Base-by-base conservation (phyloP, 129 eudicot genomes). In the Chrysanthemum lavandulifolium region DNA sequence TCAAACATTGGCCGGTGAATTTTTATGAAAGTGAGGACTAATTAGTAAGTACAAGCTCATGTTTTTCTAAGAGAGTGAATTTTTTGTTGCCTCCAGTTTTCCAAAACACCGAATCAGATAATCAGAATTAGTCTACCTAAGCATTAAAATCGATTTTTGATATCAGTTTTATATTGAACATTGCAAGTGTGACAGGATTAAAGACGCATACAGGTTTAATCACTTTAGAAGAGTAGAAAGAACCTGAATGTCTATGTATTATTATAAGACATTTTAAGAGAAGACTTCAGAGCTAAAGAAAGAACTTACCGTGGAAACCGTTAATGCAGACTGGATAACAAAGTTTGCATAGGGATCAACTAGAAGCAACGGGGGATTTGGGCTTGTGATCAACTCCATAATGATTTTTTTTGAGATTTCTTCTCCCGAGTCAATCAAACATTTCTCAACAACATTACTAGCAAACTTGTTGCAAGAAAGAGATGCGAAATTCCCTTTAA, bases 381-480 rank as follows among this genome's bases (percentile, higher is more conserved):
- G 80, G 67, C 80, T 79, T n/a, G 61, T 68, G 67, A 90, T 74
- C 76, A 87, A 60, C 83, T 90, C 96, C 76, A 58, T 77, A 74
- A 87, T 76, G 14, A 90, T 83, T 68, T 11, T 45, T 27, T 74
- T 73, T 14, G 87, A 72, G 45, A 80, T 73, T 15, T 79, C 81
- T 56, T 83, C 84, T 62, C 80, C 79, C 5, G 91, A 71, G 27
- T 78, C 81, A 11, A 45, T 52, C 67, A 90, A 67, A 61, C 87
- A 81, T 67, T 87, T 90, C 71, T 90, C 97, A 60, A 90, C 91
- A 9, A 90, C 96, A 55, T 90, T 84, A 65, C 96, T 90, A 2
- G 82, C 96, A 60, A 76, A 90, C 61, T 90, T 90, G 73, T 90
- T 87, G 85, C 89, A 81, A 47, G 97, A 84, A 13, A 87, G 80